Base-by-base conservation (phyloP, 129 eudicot genomes). In the Arctium lappa region DNA sequence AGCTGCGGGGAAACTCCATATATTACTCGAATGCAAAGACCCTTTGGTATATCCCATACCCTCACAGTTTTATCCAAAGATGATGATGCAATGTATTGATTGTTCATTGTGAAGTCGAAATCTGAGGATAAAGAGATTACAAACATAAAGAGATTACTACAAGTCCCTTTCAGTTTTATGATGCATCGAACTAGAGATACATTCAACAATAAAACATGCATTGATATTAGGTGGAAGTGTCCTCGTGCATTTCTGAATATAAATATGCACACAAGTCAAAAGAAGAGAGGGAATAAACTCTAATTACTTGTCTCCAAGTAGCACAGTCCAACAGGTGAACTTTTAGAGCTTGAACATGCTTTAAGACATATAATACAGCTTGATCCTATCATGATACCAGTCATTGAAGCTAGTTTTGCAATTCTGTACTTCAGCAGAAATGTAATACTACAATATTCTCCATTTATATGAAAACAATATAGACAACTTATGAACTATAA, bases 81-180 rank as follows among this genome's bases (percentile, higher is more conserved):
- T 70, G 94, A 83, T 37, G 97, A 92, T 77, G 97, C 94, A 81
- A 92, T 88, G 76, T 92, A 92, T 79, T 90, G 94, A 81, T 92
- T 92, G 91, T 86, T 90, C 77, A 92, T 50, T 31, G 97, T 82
- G 91, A 92, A 92, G 89, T 92, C 97, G 87, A 92, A 92, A 88
- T 92, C 97, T 90, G 94, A 78, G 81, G 81, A 34, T 63, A 40
- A 73, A 33, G 22, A 36, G 8, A 60, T 44, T 68, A 38, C 6
- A 32, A 13, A 60, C 10, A 60, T 62, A 60, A 30, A 1, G 0
- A 75, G 63, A 18, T 36, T 76, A 29, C 65, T 46, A 16, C 0
- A 1, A 79, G 62, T 42, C 68, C 60, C 75, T 62, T 62, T 37
- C 68, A 31, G 34, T 38, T 34, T 56, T 74, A 16, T 16, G 8